A percentile compares a stretch with the other conserved stretches of the same genome.
Conservation (phyloP, 768 basidiomycete genomes). For the Boletus rufocinnamomeus region DNA sequence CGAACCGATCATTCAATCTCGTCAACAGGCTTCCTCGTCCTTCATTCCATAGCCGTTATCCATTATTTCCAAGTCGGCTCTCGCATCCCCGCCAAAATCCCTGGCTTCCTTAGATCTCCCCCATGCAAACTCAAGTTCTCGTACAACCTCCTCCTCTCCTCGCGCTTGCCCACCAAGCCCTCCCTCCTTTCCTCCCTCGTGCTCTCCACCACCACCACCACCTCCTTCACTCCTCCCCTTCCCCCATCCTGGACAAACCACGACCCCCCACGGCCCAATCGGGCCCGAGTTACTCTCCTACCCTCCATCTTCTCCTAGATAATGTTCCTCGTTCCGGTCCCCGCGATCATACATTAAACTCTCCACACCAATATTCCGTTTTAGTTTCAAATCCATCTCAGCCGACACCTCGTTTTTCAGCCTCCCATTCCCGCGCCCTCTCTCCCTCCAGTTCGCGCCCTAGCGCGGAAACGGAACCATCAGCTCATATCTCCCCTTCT, state of each 20-base stretch:
- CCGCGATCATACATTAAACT: conserved; percentile 32
- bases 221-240: conserved; percentile 30
- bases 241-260: conserved; percentile 41
- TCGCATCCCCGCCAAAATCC: conserved; percentile 10
- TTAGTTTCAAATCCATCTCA: conserved; percentile 21
- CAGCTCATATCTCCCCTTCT: conserved; percentile 38
- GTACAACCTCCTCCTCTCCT: conserved; percentile 31
- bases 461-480: neutral
- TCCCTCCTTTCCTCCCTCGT: conserved; percentile 15
- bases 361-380: conserved; percentile 17
- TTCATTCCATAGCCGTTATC: conserved; percentile 20
- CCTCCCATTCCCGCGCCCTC: conserved; percentile 16
- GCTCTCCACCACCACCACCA: conserved; percentile 19
- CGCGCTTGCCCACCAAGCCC: conserved; percentile 6
- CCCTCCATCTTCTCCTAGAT: conserved; percentile 32
- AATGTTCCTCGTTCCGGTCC: conserved; percentile 36
- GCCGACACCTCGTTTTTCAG: conserved; percentile 20
- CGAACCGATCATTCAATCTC: conserved; percentile 30
- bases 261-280: conserved; percentile 34
- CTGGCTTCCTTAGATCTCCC: conserved; percentile 14
- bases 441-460: conserved; percentile 10
- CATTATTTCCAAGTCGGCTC: conserved; percentile 23
- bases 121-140: conserved; percentile 31
- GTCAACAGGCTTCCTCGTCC: conserved; percentile 23
- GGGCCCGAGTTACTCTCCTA: conserved; percentile 36